A percentile compares a stretch with the other conserved stretches of the same genome.
These are phyloP conservation scores for Fusarium gaditjirri DNA, from an alignment of 2,329 filamentous ascomycete genomes.

Conservation along the genomic window DNA sequence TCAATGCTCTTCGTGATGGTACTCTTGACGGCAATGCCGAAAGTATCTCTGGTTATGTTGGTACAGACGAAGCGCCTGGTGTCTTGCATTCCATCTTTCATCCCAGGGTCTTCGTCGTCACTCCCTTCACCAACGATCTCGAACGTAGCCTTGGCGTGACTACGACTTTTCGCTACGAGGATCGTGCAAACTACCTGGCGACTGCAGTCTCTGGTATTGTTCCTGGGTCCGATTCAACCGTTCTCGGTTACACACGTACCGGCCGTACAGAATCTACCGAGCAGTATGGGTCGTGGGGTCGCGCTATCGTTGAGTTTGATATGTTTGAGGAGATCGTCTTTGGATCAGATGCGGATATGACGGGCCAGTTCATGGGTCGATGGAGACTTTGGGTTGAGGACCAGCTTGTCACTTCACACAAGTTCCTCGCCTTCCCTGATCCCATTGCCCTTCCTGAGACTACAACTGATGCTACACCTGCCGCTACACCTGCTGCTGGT, in stretches of 20 bases:
- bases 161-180: background rate
- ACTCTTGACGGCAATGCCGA: background rate
- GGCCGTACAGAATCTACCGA: background rate
- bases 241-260: slow-evolving; percentile 27
- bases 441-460: background rate
- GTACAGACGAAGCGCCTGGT: slow-evolving; percentile 8
- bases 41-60: slow-evolving; percentile 14
- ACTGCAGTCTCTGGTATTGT: slow-evolving; percentile 4
- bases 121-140: slow-evolving; percentile 14
- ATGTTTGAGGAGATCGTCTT: background rate
- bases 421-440: slow-evolving; percentile 9
- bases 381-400: slow-evolving; percentile 40
- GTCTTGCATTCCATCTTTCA: slow-evolving; percentile 12
- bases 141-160: background rate
- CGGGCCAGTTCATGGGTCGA: slow-evolving; percentile 5
- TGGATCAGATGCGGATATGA: background rate
- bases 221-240: slow-evolving; percentile 16
- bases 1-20: slow-evolving; percentile 28
- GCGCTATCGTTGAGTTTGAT: slow-evolving; percentile 28
- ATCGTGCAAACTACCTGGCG: slow-evolving; percentile 4
- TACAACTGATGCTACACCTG: background rate
- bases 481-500: background rate
- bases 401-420: slow-evolving; percentile 18
- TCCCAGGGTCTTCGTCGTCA: slow-evolving; percentile 31
- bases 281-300: background rate